Percentiles rank a stretch among this genome's conserved stretches.
Evolutionary conservation across 441 rosid species (phyloP).

Genomic region (Adansonia grandidieri): DNA sequence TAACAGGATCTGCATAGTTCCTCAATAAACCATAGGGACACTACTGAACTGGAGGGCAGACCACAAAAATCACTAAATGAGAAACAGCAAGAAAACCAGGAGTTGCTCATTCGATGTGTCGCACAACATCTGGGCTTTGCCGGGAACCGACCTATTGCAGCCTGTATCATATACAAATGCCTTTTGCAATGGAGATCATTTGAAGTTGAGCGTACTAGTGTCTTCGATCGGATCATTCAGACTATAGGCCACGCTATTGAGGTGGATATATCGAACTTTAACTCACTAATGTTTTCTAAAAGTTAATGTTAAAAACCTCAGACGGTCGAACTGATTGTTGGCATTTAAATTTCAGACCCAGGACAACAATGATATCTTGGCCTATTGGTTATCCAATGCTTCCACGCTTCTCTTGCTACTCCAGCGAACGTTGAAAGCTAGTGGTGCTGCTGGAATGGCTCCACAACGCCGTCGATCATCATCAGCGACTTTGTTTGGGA

Average conservation of each 20-base stretch:
- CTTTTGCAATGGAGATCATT: conserved; percentile 98
- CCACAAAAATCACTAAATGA: conserved; percentile 95
- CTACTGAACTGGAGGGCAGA: conserved; percentile 69
- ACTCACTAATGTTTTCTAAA: conserved; percentile 3
- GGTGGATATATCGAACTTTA: conserved; percentile 53
- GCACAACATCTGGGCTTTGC: conserved; percentile 89
- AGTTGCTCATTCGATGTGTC: conserved; percentile 90
- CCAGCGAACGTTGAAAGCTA: conserved; percentile 95
- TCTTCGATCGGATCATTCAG: conserved; percentile 94
- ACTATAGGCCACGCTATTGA: conserved; percentile 94
- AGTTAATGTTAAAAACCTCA: conserved; percentile 15
- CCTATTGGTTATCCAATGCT: conserved; percentile 97
- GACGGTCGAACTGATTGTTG: conserved; percentile 30
- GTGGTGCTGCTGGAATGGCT: conserved; percentile 98
- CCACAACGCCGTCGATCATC: conserved; percentile 99
- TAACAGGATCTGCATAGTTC: conserved; percentile 76
- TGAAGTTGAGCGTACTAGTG: conserved; percentile 96
- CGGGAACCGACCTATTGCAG: conserved; percentile 85
- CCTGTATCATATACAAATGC: conserved; percentile 95
- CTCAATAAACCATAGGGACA: conserved; percentile 74
- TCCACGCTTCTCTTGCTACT: conserved; percentile 94
- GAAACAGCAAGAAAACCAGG: conserved; percentile 98
- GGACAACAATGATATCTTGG: conserved; percentile 88
- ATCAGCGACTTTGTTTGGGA: conserved; percentile 96
- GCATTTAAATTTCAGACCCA: conserved; percentile 63